Base-by-base conservation (phyloP, 1,139 yeast species). In the Yamadazyma jaroonii region DNA sequence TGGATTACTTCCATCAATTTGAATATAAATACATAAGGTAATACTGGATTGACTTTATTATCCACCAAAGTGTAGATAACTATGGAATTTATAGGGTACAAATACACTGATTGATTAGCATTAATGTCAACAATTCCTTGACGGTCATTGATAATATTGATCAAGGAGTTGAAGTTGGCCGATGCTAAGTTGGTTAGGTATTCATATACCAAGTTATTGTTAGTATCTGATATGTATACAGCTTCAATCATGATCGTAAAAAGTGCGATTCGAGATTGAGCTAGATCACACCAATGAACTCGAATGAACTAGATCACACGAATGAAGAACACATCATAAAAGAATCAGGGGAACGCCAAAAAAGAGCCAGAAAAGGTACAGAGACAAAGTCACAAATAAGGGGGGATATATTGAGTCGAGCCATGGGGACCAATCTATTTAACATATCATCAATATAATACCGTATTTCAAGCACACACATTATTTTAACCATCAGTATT, bases 161-260 rank as follows among this genome's bases (percentile, higher is more conserved):
- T 56, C 22, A 79, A 56, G 2, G 74, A 57, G 40, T 64, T 60
- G 50, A 74, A 72, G 2, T 64, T 56, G 2, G 88, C 88, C 1
- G 80, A 69, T 3, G 72, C 56, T 8, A 77, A 61, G 23, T 71
- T 60, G 9, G 72, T 59, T 7, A 81, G 70, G 49, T 80, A 80
- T 53, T 81, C 84, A 52, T 78, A 77, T 26, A 81, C 67, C 38
- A 80, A 63, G 35, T 66, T 67, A 45, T 73, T 68, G 38, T 72
- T 69, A 31, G 67, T 65, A 55, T 83, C 88, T 4, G 84, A 62
- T 21, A 84, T 76, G 54, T 80, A 84, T 15, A 84, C 64, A 8
- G 87, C 87, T 48, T 81, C 85, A 42, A 62, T 53, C 67, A 62
- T 62, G 29, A 9, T 23, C 11, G 21, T 5, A 9, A 25, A 27